Base-by-base conservation (phyloP, 2,329 filamentous ascomycete species). In the Furcasterigmium furcatum region DNA sequence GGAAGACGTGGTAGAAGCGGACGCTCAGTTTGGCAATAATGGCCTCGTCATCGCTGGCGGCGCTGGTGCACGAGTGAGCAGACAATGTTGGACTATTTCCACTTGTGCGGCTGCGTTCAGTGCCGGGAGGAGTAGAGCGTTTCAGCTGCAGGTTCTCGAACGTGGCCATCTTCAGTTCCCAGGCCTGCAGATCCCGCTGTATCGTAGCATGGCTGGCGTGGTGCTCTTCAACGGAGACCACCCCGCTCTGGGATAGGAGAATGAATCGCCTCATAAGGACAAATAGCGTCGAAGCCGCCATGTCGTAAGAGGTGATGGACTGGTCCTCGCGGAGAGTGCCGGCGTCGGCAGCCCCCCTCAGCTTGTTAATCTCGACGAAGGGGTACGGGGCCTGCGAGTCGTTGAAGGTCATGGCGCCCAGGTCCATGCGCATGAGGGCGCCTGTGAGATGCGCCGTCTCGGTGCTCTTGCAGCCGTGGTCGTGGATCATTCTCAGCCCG, bases 321-420 rank as follows among this genome's bases (percentile, higher is more conserved):
- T 38, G 19, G 13, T 12, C 13, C 36, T 38, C 19, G 5, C 13
- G 36, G 9, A 38, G 20, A 18, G n/a, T 38, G 19, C 36, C 36
- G 10, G 20, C 36, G 22, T 22, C 36, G 9, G 22, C 36, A 22
- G 16, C 34, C 18, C 20, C 36, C 2, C 9, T 9, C 3, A 21
- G 20, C 4, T 8, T n/a, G 9, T 13, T n/a, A 12, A 7, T 36
- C 1, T 52, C 43, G 14, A 43, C 45, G 36, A 55, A 61, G 10
- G 55, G 54, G 46, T 64, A 65, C 1, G 63, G 63, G 3, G 60
- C 58, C 5, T 48, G 54, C 0, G 54, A 55, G 24, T 67, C 64
- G 3, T 53, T 57, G 35, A 66, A 64, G 1, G 61, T 58, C 58
- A 66, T 60, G 50, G 59, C 59, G 32, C 63, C 58, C 5, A 67